Conservation (phyloP, 306 rosid species). For the Citrullus mucosospermus region DNA sequence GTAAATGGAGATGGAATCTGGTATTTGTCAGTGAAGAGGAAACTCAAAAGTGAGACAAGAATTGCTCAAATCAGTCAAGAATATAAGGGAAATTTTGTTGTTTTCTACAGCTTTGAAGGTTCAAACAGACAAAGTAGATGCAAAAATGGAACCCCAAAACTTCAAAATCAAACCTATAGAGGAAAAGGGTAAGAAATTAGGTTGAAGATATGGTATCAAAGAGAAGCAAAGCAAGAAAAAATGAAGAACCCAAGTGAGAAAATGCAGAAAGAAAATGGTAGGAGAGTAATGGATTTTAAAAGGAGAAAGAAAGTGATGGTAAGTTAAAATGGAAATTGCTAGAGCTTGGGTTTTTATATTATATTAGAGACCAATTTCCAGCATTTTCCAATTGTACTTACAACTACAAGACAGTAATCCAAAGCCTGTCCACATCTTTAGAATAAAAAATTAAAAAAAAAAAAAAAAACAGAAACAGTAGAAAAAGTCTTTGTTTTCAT, state of each 20-base stretch:
- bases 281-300: not conserved
- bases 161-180: not conserved
- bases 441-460: too few relatives aligned
- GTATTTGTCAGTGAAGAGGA: slow-evolving; percentile 17
- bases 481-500: not conserved
- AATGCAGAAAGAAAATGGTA: not conserved
- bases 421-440: not conserved
- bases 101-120: slow-evolving; percentile 16
- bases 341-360: not conserved
- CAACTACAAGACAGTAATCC: not conserved
- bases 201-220: not conserved
- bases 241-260: not conserved
- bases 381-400: not conserved
- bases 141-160: not conserved
- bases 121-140: not conserved
- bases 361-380: not conserved
- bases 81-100: slow-evolving; percentile 2
- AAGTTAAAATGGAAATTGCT: not conserved
- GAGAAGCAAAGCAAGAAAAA: not conserved
- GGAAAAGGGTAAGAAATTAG: not conserved
- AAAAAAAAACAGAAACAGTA: not conserved
- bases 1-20: slow-evolving; percentile 6
- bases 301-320: not conserved
- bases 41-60: slow-evolving; percentile 20
- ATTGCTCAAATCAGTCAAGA: not conserved